A percentile compares a stretch with the other conserved stretches of the same genome.
These are phyloP conservation scores for Colletotrichum sp. DNA, from an alignment of 2,329 filamentous ascomycete genomes.

Conservation along the genomic window DNA sequence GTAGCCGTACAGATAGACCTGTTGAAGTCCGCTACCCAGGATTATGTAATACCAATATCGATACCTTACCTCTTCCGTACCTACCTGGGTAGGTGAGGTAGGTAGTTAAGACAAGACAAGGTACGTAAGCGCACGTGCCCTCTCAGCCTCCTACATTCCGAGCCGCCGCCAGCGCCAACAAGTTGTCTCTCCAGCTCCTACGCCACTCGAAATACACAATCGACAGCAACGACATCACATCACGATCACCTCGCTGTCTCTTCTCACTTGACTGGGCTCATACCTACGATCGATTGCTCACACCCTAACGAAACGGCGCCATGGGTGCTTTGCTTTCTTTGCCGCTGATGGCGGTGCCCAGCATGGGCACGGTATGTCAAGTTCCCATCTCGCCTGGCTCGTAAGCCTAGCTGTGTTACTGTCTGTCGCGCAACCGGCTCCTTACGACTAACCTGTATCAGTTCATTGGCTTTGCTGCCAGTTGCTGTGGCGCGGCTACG, in stretches of 20 bases:
- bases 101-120: background rate
- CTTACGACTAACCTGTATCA: constrained; percentile 35
- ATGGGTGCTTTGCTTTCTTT: constrained; percentile 95
- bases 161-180: background rate
- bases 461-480: constrained; percentile 80
- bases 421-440: background rate
- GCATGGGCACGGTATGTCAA: constrained; percentile 77
- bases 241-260: background rate
- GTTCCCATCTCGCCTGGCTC: constrained; percentile 6
- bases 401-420: background rate
- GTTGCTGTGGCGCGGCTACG: constrained; percentile 95
- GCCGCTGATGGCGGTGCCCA: constrained; percentile 86
- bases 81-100: background rate
- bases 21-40: no score
- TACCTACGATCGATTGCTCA: background rate
- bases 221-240: background rate
- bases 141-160: background rate
- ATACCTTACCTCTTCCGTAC: no score
- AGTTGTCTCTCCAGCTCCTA: background rate
- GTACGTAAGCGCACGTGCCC: background rate
- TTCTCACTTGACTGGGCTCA: background rate
- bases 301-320: background rate
- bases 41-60: no score
- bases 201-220: background rate
- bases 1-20: no score